A percentile compares a stretch with the other conserved stretches of the same genome.
These are phyloP conservation scores for Monosporascus sp. DNA, from an alignment of 2,329 filamentous ascomycete genomes.

Conservation along the genomic window DNA sequence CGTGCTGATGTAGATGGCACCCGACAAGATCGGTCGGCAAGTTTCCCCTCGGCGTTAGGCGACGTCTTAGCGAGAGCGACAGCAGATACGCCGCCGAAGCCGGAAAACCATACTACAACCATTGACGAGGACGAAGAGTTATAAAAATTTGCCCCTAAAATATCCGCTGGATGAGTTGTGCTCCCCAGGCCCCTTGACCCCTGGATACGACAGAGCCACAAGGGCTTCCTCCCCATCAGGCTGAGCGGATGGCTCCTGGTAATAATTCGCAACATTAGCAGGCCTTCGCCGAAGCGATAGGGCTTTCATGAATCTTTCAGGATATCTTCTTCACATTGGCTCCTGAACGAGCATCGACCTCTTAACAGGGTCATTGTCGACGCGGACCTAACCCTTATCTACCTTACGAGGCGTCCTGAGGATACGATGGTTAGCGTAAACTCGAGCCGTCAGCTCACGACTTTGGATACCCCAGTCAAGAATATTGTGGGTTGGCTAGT, in stretches of 20 bases:
- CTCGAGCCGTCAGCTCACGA: not conserved
- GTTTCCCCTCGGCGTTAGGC: slow-evolving; percentile 34
- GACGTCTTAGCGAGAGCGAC: slow-evolving; percentile 33
- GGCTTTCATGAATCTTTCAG: not conserved
- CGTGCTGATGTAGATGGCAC: slow-evolving; percentile 54
- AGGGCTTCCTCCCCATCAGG: too few species aligned
- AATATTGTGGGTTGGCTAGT: not conserved
- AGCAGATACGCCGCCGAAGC: slow-evolving; percentile 16
- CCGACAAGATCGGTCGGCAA: slow-evolving; percentile 32
- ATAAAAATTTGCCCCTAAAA: slow-evolving; percentile 6
- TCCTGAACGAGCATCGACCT: not conserved
- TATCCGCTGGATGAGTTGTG: too few species aligned
- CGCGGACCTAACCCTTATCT: too few species aligned
- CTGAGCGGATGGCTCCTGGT: too few species aligned
- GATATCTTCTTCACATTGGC: not conserved
- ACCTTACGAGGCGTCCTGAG: too few species aligned
- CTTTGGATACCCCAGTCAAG: not conserved
- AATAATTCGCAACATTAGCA: not conserved
- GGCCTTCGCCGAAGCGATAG: not conserved
- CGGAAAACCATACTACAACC: slow-evolving; percentile 8
- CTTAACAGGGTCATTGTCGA: not conserved
- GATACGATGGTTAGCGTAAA: not conserved
- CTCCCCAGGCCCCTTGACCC: too few species aligned
- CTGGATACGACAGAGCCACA: too few species aligned
- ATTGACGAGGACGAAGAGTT: slow-evolving; percentile 26